Percentiles rank a stretch among this genome's conserved stretches.
Conservation (phyloP, 2,329 filamentous ascomycete species). For the Phaeoacremonium minimum region DNA sequence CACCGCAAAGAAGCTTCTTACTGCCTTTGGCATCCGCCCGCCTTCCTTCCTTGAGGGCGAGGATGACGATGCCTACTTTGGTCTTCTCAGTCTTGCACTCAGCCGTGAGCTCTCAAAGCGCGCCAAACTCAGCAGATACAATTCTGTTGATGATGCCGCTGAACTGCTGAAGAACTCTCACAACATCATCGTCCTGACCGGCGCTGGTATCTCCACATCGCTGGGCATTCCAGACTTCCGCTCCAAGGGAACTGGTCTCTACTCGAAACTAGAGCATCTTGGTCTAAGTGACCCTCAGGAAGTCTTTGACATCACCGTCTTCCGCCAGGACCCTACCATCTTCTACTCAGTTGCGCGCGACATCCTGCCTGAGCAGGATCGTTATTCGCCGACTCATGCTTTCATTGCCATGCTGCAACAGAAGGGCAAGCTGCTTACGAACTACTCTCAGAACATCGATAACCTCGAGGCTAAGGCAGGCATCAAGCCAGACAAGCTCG, state of each 20-base stretch:
- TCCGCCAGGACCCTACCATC: constrained; percentile 78
- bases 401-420: constrained; percentile 90
- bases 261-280: constrained; percentile 75
- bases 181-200: constrained; percentile 91
- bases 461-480: constrained; percentile 88
- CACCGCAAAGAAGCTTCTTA: constrained; percentile 77
- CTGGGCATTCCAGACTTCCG: constrained; percentile 96
- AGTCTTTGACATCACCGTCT: constrained; percentile 87
- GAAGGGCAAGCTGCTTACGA: constrained; percentile 84
- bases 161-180: constrained; percentile 65
- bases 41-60: constrained; percentile 69
- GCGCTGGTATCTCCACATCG: constrained; percentile 93
- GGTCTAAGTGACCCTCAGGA: constrained; percentile 84
- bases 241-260: constrained; percentile 87
- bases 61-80: constrained; percentile 71
- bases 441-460: constrained; percentile 99
- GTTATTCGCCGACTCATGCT: constrained; percentile 86
- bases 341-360: constrained; percentile 92
- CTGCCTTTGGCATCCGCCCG: constrained; percentile 76
- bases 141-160: constrained; percentile 84
- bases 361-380: constrained; percentile 75
- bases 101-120: constrained; percentile 77
- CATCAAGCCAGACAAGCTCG: constrained; percentile 73
- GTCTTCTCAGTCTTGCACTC: constrained; percentile 71
- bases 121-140: constrained; percentile 73